Base-by-base conservation (phyloP, 805 yeast species). In the Tetrapisispora taiwanensis region DNA sequence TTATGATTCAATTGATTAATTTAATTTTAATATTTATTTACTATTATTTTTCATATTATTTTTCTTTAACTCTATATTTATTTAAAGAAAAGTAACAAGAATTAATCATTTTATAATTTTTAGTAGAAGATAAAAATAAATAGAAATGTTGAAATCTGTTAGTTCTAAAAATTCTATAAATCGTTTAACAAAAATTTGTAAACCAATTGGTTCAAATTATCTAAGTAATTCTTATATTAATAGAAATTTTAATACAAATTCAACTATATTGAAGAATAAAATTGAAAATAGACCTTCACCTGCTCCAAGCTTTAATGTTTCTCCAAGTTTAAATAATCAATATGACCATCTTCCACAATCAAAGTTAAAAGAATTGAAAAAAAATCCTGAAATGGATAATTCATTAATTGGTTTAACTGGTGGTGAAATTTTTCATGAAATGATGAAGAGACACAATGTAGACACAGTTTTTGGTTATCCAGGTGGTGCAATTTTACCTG, bases 401-500 rank as follows among this genome's bases (percentile, higher is more conserved):
- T 84, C 95, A 6, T 80, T 90, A 58, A 88, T 92, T 45, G 98
- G 98, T 15, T 75, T 88, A 55, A 82, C 95, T 15, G 98, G 98
- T 52, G 98, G 98, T 55, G 92, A 92, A 69, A 89, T 92, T 50
- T 92, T 92, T 72, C 97, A 90, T 66, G 97, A 90, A 67, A 92
- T 92, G 97, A 92, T 92, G 97, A 73, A 80, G 50, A 79, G 97
- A 64, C 96, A 92, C 64, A 77, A 85, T 44, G 98, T 92, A 46
- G 97, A 92, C 66, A 87, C 96, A 47, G 78, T 92, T 39, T 92
- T 90, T 65, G 98, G 98, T 36, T 92, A 92, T 70, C 95, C 98
- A 45, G 98, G 98, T 59, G 98, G 98, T 65, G 98, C 98, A 53
- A 92, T 92, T 59, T 74, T 92, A 58, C 97, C 98, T 14, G 98